Percentiles rank a stretch among this genome's conserved stretches.
phyloP scores from a whole-genome alignment of 768 basidiomycete genomes.

The Hygrocybe coccinea region DNA sequence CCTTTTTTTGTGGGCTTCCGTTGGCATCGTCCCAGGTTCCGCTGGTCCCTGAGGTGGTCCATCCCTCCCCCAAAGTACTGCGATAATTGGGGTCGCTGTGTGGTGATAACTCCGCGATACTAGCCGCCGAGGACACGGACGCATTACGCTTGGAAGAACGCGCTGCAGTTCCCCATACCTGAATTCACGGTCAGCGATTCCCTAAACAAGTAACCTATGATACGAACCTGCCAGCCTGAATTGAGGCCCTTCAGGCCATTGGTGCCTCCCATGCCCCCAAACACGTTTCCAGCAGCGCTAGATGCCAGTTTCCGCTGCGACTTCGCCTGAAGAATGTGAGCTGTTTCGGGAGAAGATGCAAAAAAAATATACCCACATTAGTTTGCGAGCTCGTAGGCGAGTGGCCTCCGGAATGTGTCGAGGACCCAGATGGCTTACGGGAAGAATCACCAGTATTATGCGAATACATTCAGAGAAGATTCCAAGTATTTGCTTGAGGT shows the following conservation, averaged over 20 bases:
- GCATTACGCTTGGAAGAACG: conserved; percentile 53
- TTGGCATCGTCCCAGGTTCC: conserved; percentile 58
- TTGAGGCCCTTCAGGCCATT: conserved; percentile 49
- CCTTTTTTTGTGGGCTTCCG: conserved; percentile 47
- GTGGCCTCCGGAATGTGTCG: conserved; percentile 57
- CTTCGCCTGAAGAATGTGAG: conserved; percentile 28
- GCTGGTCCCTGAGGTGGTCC: conserved; percentile 47
- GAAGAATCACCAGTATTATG: conserved; percentile 44
- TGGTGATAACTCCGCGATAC: conserved; percentile 44
- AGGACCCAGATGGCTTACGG: conserved; percentile 66
- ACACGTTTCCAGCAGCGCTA: conserved; percentile 42
- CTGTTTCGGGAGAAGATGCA: conserved; percentile 4
- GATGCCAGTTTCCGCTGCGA: conserved; percentile 45
- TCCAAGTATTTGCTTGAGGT: background rate
- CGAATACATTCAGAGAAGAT: conserved; percentile 21
- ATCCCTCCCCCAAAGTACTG: conserved; percentile 44
- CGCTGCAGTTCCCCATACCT: conserved; percentile 58
- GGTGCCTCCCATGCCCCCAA: conserved; percentile 46
- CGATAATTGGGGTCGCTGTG: conserved; percentile 47
- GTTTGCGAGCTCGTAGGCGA: conserved; percentile 59
- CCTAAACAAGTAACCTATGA: conserved; percentile 1
- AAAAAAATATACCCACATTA: conserved; percentile 41
- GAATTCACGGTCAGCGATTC: conserved; percentile 13
- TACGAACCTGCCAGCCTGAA: conserved; percentile 64
- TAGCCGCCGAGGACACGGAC: conserved; percentile 57